These are phyloP conservation scores for Hypoxylon perforatum DNA, from an alignment of 495 filamentous ascomycete genomes.

Conservation along the genomic window DNA sequence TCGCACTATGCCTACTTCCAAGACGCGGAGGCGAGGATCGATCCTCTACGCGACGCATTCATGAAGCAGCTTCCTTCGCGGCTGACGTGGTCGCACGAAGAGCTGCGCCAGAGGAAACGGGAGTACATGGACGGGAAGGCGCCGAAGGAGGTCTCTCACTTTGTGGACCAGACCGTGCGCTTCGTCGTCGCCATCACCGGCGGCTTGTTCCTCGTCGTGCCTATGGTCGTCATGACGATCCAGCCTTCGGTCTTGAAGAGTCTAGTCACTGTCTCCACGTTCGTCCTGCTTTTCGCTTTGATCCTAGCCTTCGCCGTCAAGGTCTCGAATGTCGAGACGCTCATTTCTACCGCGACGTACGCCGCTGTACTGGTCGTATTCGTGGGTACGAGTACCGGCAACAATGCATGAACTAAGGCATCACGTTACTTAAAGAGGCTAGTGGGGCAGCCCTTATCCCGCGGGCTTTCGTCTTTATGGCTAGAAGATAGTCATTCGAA, in stretches of 20 bases:
- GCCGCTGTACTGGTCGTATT: conserved; percentile 44
- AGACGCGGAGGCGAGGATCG: not conserved
- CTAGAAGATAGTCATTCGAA: no score
- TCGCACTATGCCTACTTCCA: not conserved
- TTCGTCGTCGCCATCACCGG: not conserved
- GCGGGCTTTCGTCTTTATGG: no score
- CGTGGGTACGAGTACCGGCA: conserved; percentile 20
- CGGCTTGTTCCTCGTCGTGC: no score
- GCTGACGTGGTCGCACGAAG: not conserved
- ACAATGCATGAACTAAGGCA: no score
- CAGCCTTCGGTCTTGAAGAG: not conserved
- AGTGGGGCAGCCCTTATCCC: no score
- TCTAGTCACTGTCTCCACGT: conserved; percentile 21
- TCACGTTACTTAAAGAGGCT: no score
- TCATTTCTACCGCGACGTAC: conserved; percentile 41
- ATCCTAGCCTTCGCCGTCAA: conserved; percentile 22
- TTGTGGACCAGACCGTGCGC: conserved; percentile 26
- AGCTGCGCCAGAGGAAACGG: not conserved
- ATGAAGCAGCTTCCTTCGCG: not conserved
- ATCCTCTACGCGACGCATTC: not conserved
- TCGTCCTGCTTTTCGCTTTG: conserved; percentile 31
- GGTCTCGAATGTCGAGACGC: conserved; percentile 32
- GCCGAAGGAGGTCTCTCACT: conserved; percentile 6
- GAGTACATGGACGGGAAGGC: conserved; percentile 20
- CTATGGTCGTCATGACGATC: conserved; percentile 22